Base-by-base conservation (phyloP, 805 yeast species). In the Yamadazyma takamatsuzukensis region DNA sequence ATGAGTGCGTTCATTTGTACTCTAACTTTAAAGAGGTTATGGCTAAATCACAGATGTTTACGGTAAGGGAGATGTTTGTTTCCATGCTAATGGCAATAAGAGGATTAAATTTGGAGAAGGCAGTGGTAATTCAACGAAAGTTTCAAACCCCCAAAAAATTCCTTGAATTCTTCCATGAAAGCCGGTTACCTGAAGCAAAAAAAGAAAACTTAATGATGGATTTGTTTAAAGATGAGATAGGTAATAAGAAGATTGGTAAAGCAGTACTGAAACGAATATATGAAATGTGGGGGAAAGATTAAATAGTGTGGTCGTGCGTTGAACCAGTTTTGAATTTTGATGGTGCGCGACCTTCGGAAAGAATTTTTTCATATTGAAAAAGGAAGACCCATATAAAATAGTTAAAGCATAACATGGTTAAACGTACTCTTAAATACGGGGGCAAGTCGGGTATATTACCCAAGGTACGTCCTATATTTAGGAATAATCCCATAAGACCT, bases 71-170 rank as follows among this genome's bases (percentile, higher is more conserved):
- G 41, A 60, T 86, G 47, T 90, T 78, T 45, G 60, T 87, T 2
- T 66, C 74, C 27, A 78, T 87, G 80, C 68, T 93, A 15, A 76
- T 88, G 82, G 74, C 88, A 3, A 71, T 83, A 2, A 72, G 75
- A 39, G 98, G 97, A 0, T 68, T 93, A 1, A 77, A 95, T 0
- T 59, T 85, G 18, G 97, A 90, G 41, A 87, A 84, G 51, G 98
- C 98, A 0, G 51, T 77, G 7, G 76, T 76, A 6, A 78, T 93
- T 7, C 97, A 89, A 56, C 63, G 64, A 13, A 53, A 68, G 25
- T 93, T 68, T 49, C 76, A 78, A 2, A 89, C 97, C 0, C 93
- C 97, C 0, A 60, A 61, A 21, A 53, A 49, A 13, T 64, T 90
- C n/a, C 52, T 80, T 9, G 63, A 67, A 14, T 75, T 70, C 8